Evolutionary conservation across 2,329 filamentous ascomycete species (phyloP), one percentile per base, ranked within the genome.

Genomic region (Didymella pomorum): DNA sequence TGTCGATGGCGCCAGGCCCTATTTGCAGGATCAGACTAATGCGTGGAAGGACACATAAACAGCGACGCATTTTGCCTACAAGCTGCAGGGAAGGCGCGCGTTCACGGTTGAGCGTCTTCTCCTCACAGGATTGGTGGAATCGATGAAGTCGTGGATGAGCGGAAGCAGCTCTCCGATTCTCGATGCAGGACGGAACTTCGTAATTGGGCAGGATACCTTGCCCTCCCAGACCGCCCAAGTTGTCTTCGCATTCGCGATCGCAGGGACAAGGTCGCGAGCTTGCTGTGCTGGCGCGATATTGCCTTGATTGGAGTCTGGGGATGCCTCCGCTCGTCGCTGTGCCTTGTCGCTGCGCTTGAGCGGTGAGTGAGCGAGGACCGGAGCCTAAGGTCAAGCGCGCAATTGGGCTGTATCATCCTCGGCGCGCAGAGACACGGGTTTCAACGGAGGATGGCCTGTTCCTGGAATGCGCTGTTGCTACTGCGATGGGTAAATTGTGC

Each of bases 91-190:
- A 26, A n/a, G 11, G 14, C 21, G 54, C 59, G 62, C 52, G 44
- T 25, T 43, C 43, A 48, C 35, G 43, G 35, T 16, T 29, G 33
- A 28, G 42, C 4, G 9, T 14, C 21, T 11, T 2, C 25, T 16
- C 11, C 21, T 18, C 26, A 25, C 8, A 16, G 41, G 11, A 39
- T 49, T 49, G 53, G 50, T 59, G 33, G 47, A 43, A 51, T 46
- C 39, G 29, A 39, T 29, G 25, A 35, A n/a, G 23, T 20, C 14
- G 31, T 42, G 33, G 28, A 21, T 43, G 29, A 61, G 45, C 61
- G 65, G 65, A 69, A 66, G 58, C 56, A 59, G 31, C 42, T 43
- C 66, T 69, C 69, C 66, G 68, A 54, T 55, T 50, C 66, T 67
- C 56, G 53, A 60, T 47, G 55, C 35, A 51, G 60, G 56, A 54